These are phyloP conservation scores for Talaromyces sp. DNA, from an alignment of 2,329 filamentous ascomycete species.

Conservation along the genomic window DNA sequence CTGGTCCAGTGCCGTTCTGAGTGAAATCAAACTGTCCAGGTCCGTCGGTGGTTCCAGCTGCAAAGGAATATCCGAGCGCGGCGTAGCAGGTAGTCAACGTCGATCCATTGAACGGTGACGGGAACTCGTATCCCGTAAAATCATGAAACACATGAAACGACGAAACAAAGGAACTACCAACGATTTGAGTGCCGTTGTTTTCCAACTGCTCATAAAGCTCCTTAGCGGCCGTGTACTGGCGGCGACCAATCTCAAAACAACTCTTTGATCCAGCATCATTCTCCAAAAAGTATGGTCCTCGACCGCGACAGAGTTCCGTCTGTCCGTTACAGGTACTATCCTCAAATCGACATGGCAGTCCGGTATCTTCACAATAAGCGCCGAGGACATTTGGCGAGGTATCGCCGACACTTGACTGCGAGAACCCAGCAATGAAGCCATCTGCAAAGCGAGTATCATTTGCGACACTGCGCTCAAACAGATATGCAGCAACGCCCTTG, in stretches of 20 bases:
- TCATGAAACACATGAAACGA: slow-evolving; percentile 84
- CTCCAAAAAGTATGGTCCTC: slow-evolving; percentile 45
- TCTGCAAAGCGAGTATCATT: slow-evolving; percentile 55
- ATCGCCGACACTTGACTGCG: slow-evolving; percentile 86
- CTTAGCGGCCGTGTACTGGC: slow-evolving; percentile 45
- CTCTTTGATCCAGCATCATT: slow-evolving; percentile 48
- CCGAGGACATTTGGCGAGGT: slow-evolving; percentile 85
- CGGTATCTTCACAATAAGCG: slow-evolving; percentile 83
- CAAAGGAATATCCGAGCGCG: slow-evolving; percentile 86
- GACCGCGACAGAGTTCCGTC: slow-evolving; percentile 44
- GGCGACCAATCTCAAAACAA: slow-evolving; percentile 49
- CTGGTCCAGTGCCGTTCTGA: slow-evolving; percentile 74
- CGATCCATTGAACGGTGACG: slow-evolving; percentile 62
- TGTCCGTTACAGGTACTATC: slow-evolving; percentile 72
- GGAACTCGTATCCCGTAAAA: slow-evolving; percentile 72
- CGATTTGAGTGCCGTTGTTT: slow-evolving; percentile 37
- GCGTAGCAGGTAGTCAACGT: slow-evolving; percentile 73
- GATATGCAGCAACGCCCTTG: slow-evolving; percentile 84
- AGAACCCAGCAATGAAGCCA: slow-evolving; percentile 85
- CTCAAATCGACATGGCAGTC: slow-evolving; percentile 51
- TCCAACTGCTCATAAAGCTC: slow-evolving; percentile 57
- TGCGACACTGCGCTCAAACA: slow-evolving; percentile 70
- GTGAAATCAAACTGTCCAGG: slow-evolving; percentile 92
- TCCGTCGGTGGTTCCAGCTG: slow-evolving; percentile 86
- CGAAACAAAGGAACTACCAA: slow-evolving; percentile 64